Evolutionary conservation across 495 filamentous ascomycete genomes (phyloP), one percentile per base, ranked within the genome.

Genomic region (Penicillium pulvis): DNA sequence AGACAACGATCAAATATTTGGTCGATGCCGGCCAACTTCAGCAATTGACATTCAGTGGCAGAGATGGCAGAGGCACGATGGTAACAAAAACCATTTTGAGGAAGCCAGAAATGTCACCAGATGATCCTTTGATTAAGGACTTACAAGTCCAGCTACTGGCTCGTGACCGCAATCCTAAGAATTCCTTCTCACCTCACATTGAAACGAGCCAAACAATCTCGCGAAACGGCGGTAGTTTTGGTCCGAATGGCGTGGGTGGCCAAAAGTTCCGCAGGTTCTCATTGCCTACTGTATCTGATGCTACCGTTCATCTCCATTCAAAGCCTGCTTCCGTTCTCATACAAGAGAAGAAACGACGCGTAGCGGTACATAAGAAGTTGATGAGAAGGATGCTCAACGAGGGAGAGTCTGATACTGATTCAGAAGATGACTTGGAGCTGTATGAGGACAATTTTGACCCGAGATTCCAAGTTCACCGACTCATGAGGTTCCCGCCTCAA

Each of bases 41-140:
- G 17, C 83, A 85, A 53, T 59, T 87, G 20, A 80, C 78, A 0
- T 92, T 95, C 63, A 80, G 77, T 43, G 88, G 89, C 58, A 78
- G 73, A 58, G 78, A 79, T 45, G 71, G 60, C 24, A 76, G 79
- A 49, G 85, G 85, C 2, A 61, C 79, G 17, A 74, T 79, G 65
- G 73, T 79, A n/a, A 86, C 80, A 12, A 86, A 79, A 57, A 77
- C 69, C 11, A 77, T 90, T 23, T 55, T 90, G 19, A 73, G 74
- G 9, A 75, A 74, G 44, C 65, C 75, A 11, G 74, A 81, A 14
- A 69, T 87, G 23, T 56, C 72, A 12, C 65, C 81, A n/a, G 71
- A 81, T 17, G 78, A 81, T 52, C 75, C 79, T 5, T 58, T 75
- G 17, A 75, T 89, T n/a, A 75, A 74, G 49, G 67, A 79, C 0